phyloP scores from a whole-genome alignment of 768 basidiomycete genomes.

The Naematelia aurantialba region DNA sequence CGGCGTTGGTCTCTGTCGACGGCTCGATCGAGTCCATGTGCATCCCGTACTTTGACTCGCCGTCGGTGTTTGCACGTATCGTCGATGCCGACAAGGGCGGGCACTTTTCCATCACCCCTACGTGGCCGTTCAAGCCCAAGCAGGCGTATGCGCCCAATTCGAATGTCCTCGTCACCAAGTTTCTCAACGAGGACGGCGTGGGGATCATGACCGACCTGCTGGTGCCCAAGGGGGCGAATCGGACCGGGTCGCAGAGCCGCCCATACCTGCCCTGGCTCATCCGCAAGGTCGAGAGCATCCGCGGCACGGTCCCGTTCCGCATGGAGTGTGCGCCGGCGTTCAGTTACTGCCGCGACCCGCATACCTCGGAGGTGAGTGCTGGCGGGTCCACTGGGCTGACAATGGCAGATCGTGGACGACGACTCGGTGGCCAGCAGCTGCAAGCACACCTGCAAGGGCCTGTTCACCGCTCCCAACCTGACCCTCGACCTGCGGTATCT shows the following conservation, averaged over 20 bases:
- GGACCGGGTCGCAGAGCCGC: conserved; percentile 21
- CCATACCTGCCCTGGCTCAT: conserved; percentile 46
- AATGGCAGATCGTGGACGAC: conserved; percentile 50
- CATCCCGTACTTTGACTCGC: conserved; percentile 88
- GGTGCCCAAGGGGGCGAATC: conserved; percentile 43
- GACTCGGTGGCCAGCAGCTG: conserved; percentile 34
- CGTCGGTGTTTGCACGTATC: conserved; percentile 74
- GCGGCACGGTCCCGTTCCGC: conserved; percentile 71
- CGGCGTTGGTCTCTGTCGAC: conserved; percentile 52
- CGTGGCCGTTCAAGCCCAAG: conserved; percentile 47
- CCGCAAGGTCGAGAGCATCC: conserved; percentile 61
- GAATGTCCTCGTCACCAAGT: conserved; percentile 84
- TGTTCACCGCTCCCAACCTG: conserved; percentile 44
- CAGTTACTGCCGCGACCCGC: conserved; percentile 79
- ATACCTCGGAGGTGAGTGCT: conserved; percentile 57
- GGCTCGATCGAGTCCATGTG: conserved; percentile 74
- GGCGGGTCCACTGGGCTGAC: background rate
- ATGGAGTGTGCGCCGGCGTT: conserved; percentile 95
- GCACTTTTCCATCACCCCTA: conserved; percentile 71
- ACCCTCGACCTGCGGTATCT: conserved; percentile 70
- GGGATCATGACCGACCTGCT: conserved; percentile 70
- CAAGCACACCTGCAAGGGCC: conserved; percentile 55
- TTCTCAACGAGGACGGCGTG: conserved; percentile 82
- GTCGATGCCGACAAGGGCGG: conserved; percentile 62
- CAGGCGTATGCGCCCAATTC: conserved; percentile 46